phyloP scores from a whole-genome alignment of 2,329 filamentous ascomycete species.

The Cladorrhinum sp. region DNA sequence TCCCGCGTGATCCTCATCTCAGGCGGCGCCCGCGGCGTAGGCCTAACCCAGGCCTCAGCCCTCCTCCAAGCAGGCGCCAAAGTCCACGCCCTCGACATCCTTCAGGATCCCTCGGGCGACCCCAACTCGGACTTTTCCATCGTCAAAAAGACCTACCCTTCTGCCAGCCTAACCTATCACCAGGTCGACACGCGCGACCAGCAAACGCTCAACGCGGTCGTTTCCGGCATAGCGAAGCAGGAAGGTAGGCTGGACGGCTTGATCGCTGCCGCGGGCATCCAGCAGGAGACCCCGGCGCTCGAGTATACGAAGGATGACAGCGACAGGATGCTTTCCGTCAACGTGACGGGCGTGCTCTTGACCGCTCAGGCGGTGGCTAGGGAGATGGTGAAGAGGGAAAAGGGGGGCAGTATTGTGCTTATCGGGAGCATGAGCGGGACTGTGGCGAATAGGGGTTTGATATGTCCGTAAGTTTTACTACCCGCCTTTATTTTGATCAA shows the following conservation, averaged over 20 bases:
- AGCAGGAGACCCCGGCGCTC: conserved; percentile 79
- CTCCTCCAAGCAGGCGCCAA: conserved; percentile 75
- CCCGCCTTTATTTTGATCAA: background rate
- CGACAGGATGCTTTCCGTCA: conserved; percentile 77
- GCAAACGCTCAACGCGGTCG: conserved; percentile 60
- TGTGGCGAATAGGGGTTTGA: conserved; percentile 60
- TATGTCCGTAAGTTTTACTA: conserved; percentile 52
- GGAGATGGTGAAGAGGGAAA: conserved; percentile 62
- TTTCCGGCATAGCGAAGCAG: conserved; percentile 65
- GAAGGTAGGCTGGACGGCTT: conserved; percentile 76
- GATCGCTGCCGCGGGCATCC: conserved; percentile 67
- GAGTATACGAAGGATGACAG: conserved; percentile 75
- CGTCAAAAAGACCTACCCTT: conserved; percentile 60
- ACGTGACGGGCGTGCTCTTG: conserved; percentile 82
- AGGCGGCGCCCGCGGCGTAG: conserved; percentile 73
- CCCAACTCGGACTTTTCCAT: conserved; percentile 60
- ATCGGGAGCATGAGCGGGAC: conserved; percentile 70
- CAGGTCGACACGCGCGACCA: conserved; percentile 78
- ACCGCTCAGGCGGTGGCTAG: conserved; percentile 85
- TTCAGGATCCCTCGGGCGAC: conserved; percentile 47
- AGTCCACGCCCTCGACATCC: conserved; percentile 65
- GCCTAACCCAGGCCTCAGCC: conserved; percentile 74
- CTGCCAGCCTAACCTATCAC: conserved; percentile 67
- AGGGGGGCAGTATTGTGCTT: conserved; percentile 60
- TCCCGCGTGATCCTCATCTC: conserved; percentile 71